Conservation (phyloP, 805 yeast genomes). For the Candida arabinofermentans region DNA sequence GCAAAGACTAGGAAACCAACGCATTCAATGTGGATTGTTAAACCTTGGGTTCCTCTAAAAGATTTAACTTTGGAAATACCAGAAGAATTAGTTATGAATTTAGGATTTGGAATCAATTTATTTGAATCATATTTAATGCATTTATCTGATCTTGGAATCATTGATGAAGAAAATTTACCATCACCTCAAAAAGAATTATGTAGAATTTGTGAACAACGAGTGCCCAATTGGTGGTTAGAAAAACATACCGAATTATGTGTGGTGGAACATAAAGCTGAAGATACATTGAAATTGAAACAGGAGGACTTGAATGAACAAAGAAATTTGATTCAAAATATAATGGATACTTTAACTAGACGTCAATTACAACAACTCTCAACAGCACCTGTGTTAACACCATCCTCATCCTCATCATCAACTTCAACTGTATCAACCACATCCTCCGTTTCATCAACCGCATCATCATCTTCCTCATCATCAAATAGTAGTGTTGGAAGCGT, state of each 20-base stretch:
- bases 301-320: conserved; percentile 74
- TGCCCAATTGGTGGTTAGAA: conserved; percentile 97
- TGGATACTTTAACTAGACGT: conserved; percentile 34
- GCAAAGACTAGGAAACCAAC: conserved; percentile 52
- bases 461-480: conserved; percentile 12
- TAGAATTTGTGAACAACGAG: conserved; percentile 82
- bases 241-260: conserved; percentile 84
- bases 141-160: conserved; percentile 59
- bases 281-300: conserved; percentile 68
- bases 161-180: conserved; percentile 64
- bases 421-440: too few relatives aligned
- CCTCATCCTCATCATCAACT: conserved; percentile 27
- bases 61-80: conserved; percentile 68
- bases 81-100: conserved; percentile 56
- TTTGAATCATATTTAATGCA: conserved; percentile 68
- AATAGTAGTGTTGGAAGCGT: conserved; percentile 14
- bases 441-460: too few relatives aligned
- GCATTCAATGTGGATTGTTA: conserved; percentile 91
- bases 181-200: conserved; percentile 82
- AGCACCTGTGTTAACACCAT: conserved; percentile 19
- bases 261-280: conserved; percentile 78
- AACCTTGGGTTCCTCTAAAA: conserved; percentile 66
- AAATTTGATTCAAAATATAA: conserved; percentile 41
- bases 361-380: conserved; percentile 13
- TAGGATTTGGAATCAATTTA: conserved; percentile 88